Conservation (phyloP, 306 rosid genomes). For the Quercus alba region DNA sequence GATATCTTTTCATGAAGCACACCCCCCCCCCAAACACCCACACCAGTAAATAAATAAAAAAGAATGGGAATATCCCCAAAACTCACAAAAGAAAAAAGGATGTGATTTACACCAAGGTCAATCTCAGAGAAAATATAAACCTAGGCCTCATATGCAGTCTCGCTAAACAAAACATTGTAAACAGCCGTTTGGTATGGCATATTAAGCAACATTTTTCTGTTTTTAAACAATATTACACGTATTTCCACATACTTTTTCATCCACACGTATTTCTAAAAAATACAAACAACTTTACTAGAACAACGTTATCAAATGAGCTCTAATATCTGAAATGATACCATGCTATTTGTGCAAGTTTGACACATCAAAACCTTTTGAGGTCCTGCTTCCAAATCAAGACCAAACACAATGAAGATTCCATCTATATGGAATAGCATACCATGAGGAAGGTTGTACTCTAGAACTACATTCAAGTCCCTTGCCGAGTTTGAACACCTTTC, state of each 20-base stretch:
- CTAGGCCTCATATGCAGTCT: not conserved
- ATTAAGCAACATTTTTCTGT: too few relatives aligned
- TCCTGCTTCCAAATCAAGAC: slow-evolving; percentile 12
- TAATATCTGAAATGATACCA: not conserved
- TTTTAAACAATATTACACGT: too few relatives aligned
- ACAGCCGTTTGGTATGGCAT: not conserved
- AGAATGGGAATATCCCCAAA: too few relatives aligned
- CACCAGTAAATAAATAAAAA: too few relatives aligned
- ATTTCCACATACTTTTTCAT: too few relatives aligned
- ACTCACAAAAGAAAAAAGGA: too few relatives aligned
- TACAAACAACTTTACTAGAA: too few relatives aligned
- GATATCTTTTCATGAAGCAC: too few relatives aligned
- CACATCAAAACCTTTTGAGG: not conserved
- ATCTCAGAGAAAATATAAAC: not conserved
- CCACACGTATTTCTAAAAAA: too few relatives aligned
- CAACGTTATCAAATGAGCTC: too few relatives aligned
- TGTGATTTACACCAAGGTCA: too few relatives aligned
- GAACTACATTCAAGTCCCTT: slow-evolving; percentile 1
- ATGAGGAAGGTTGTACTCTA: slow-evolving; percentile 8
- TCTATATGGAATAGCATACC: not conserved
- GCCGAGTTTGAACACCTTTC: slow-evolving; percentile 15
- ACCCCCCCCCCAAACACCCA: too few relatives aligned
- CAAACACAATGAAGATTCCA: slow-evolving; percentile 6
- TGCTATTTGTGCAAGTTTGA: slow-evolving; percentile 2
- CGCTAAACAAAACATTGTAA: not conserved